A percentile compares a stretch with the other conserved stretches of the same genome.
Evolutionary conservation across 2,329 filamentous ascomycete species (phyloP).

Genomic region (Ramularia endophylla): DNA sequence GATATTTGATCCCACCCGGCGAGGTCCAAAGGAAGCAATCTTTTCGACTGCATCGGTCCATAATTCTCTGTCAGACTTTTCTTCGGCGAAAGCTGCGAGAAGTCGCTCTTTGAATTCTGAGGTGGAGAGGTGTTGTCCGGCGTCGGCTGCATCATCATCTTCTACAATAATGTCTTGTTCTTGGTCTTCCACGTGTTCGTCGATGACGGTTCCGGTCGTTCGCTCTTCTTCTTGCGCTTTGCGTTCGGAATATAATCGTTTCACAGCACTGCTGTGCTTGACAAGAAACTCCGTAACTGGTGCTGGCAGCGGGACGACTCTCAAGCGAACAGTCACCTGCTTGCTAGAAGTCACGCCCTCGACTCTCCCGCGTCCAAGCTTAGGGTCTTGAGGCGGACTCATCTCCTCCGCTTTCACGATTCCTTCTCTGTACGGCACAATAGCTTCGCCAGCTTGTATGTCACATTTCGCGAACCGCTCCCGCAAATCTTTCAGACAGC

Average conservation of each 20-base stretch:
- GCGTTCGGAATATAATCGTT: slow-evolving; percentile 67
- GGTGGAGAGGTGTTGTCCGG: slow-evolving; percentile 57
- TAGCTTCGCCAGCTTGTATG: slow-evolving; percentile 87
- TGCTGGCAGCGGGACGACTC: slow-evolving; percentile 70
- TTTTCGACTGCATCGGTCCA: slow-evolving; percentile 74
- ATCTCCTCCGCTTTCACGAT: slow-evolving; percentile 83
- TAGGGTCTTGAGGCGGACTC: slow-evolving; percentile 78
- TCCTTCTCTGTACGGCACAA: slow-evolving; percentile 92
- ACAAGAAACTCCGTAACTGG: slow-evolving; percentile 78
- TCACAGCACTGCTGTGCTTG: slow-evolving; percentile 74
- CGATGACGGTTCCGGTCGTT: slow-evolving; percentile 34
- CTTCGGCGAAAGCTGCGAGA: slow-evolving; percentile 59
- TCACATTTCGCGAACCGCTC: slow-evolving; percentile 93
- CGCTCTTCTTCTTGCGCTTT: slow-evolving; percentile 45
- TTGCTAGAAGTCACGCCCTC: slow-evolving; percentile 74
- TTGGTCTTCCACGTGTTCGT: slow-evolving; percentile 24
- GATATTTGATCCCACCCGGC: slow-evolving; percentile 79
- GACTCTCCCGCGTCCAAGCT: slow-evolving; percentile 77
- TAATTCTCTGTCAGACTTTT: slow-evolving; percentile 65
- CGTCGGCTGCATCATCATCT: slow-evolving; percentile 42
- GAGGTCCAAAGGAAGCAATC: slow-evolving; percentile 85
- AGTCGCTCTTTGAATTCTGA: slow-evolving; percentile 75
- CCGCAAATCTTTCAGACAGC: slow-evolving; percentile 85
- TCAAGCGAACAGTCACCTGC: slow-evolving; percentile 70
- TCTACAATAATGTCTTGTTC: slow-evolving; percentile 45